Evolutionary conservation across 2,329 filamentous ascomycete species (phyloP), one percentile per base, ranked within the genome.

Genomic region (Westerdykella sp.): DNA sequence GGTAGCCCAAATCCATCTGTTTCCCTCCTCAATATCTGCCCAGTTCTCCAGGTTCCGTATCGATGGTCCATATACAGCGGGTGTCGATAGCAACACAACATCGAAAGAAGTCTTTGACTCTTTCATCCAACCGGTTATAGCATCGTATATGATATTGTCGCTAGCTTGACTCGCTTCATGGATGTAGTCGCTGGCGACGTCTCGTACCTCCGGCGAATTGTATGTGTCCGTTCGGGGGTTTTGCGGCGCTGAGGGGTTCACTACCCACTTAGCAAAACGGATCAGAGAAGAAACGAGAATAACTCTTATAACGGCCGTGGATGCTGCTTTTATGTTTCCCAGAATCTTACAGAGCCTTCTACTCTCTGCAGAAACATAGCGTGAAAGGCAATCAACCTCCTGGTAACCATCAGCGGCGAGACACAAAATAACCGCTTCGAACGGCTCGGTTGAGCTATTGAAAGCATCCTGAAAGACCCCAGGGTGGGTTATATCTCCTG

Each of bases 371-470:
- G 53, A 52, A 45, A 62, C 51, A 43, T 57, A 56, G 14, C 50
- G 54, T 16, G 57, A 50, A 12, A 60, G 48, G 41, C 57, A 56
- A 42, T 60, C 56, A n/a, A 53, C 57, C 37, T 56, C 47, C 21
- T 59, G 52, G 12, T 46, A 48, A 15, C 49, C 43, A 40, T 52
- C 52, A 13, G 50, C 43, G 12, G 46, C 43, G 16, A 52, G 45
- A n/a, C 51, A 55, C 34, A 60, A 55, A 21, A 62, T 49, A 16
- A 62, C 48, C 11, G 55, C 53, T 42, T 57, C 51, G 45, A 62
- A 62, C 3, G 55, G 50, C 15, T 48, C 46, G 4, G 43, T 36
- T 13, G 50, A 42, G 16, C 45, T 48, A 28, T 34, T 43, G n/a
- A 61, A 40, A 10, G 55, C 50, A 16, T 50, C 43, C 13, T 59